Percentiles rank a stretch among this genome's conserved stretches.
These are phyloP conservation scores for Coemansia asiatica DNA, from an alignment of 192 early-diverging fungal species.

Conservation along the genomic window DNA sequence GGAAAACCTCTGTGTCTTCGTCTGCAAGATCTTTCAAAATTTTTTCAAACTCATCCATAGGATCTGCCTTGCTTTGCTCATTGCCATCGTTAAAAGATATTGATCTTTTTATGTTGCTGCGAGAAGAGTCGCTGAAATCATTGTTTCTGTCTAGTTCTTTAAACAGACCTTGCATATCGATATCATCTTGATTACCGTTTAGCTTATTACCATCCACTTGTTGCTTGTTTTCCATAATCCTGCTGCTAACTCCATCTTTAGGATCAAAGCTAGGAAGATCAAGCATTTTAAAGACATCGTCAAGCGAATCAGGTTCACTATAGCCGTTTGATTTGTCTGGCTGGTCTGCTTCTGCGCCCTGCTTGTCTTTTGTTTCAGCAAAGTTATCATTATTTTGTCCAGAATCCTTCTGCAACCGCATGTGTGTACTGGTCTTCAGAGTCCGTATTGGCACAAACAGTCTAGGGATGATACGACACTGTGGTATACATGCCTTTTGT, in stretches of 20 bases:
- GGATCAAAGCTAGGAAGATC: conserved; percentile 7
- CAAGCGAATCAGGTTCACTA: too few relatives aligned
- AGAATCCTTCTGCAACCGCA: too few relatives aligned
- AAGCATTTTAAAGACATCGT: conserved; percentile 34
- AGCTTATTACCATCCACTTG: too few relatives aligned
- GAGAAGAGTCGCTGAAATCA: not conserved
- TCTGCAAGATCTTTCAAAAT: conserved; percentile 39
- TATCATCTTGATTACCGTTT: conserved; percentile 10
- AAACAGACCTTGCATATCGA: conserved; percentile 27
- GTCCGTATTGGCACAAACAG: too few relatives aligned
- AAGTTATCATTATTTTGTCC: too few relatives aligned
- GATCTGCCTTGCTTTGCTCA: conserved; percentile 8
- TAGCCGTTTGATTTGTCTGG: too few relatives aligned
- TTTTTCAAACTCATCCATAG: conserved; percentile 48
- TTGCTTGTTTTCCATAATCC: not conserved
- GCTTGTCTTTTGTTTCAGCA: too few relatives aligned
- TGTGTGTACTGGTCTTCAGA: too few relatives aligned
- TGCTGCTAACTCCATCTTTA: not conserved
- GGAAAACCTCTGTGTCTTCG: conserved; percentile 26
- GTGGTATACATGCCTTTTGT: too few relatives aligned
- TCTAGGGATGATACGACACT: too few relatives aligned
- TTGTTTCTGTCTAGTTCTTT: conserved; percentile 18
- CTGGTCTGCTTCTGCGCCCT: too few relatives aligned
- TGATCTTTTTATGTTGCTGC: too few relatives aligned
- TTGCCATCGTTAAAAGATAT: not conserved